A percentile compares a stretch with the other conserved stretches of the same genome.
Evolutionary conservation across 331 rosid species (phyloP).

Genomic region (Acacia concinna): DNA sequence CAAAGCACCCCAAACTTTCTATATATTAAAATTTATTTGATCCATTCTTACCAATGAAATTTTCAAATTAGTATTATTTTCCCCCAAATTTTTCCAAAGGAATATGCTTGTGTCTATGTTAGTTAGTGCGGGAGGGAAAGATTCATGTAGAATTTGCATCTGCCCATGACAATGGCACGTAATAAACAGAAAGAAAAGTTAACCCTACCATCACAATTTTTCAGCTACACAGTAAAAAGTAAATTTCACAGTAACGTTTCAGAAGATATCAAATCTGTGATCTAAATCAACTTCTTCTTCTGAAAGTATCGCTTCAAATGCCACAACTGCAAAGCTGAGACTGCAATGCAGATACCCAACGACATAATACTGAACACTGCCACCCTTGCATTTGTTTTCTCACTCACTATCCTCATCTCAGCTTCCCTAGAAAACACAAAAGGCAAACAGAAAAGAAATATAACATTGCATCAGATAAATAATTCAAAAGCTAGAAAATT

Average conservation of each 20-base stretch:
- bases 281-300: conserved; percentile 88
- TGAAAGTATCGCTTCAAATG: conserved; percentile 81
- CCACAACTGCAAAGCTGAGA: conserved; percentile 76
- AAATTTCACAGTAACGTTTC: not conserved
- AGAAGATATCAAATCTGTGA: not conserved
- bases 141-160: not conserved
- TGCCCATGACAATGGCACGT: not conserved
- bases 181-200: not conserved
- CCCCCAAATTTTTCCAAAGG: too few species aligned
- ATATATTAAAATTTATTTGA: too few species aligned
- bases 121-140: not conserved
- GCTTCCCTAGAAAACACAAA: conserved; percentile 55
- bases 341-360: conserved; percentile 67
- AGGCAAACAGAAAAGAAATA: not conserved
- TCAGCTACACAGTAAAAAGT: conserved; percentile 22
- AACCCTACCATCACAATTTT: conserved; percentile 10
- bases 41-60: too few species aligned
- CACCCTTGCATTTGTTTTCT: conserved; percentile 70
- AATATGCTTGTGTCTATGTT: not conserved
- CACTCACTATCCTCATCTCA: conserved; percentile 76
- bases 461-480: conserved; percentile 2
- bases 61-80: too few species aligned
- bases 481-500: conserved; percentile 5
- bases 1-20: too few species aligned
- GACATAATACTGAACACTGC: conserved; percentile 72